A percentile compares a stretch with the other conserved stretches of the same genome.
These are phyloP conservation scores for Cercophora samala DNA, from an alignment of 495 filamentous ascomycete genomes.

Conservation along the genomic window DNA sequence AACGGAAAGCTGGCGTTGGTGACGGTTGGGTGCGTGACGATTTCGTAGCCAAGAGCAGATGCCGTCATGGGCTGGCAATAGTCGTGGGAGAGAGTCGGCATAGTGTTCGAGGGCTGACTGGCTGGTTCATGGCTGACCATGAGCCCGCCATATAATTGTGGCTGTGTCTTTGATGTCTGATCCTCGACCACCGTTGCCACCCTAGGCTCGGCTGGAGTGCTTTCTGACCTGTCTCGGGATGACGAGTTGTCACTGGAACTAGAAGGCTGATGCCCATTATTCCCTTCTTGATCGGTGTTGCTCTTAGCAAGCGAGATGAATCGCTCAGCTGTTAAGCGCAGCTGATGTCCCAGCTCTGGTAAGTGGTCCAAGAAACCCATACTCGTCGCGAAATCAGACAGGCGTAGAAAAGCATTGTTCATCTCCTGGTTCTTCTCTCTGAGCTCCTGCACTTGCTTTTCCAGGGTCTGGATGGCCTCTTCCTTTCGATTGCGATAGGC, in stretches of 20 bases:
- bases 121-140: slow-evolving; percentile 31
- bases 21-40: slow-evolving; percentile 35
- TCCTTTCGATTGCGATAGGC: slow-evolving; percentile 85
- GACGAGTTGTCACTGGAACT: slow-evolving; percentile 9
- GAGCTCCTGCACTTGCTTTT: slow-evolving; percentile 61
- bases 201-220: slow-evolving; percentile 6
- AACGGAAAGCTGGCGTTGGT: slow-evolving; percentile 38
- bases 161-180: background rate
- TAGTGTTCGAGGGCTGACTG: slow-evolving; percentile 7
- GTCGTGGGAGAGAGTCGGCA: slow-evolving; percentile 10
- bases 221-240: background rate
- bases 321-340: slow-evolving; percentile 43
- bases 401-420: slow-evolving; percentile 66
- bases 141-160: slow-evolving; percentile 25
- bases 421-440: slow-evolving; percentile 67
- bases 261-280: slow-evolving; percentile 20
- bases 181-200: background rate
- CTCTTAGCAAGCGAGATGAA: slow-evolving; percentile 44
- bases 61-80: background rate
- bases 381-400: slow-evolving; percentile 58
- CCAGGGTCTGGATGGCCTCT: slow-evolving; percentile 70
- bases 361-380: slow-evolving; percentile 48
- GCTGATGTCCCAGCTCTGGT: slow-evolving; percentile 50
- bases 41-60: slow-evolving; percentile 27
- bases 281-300: slow-evolving; percentile 36